Conservation (phyloP, 2,329 filamentous ascomycete genomes). For the Penicillium aurantiogriseum region DNA sequence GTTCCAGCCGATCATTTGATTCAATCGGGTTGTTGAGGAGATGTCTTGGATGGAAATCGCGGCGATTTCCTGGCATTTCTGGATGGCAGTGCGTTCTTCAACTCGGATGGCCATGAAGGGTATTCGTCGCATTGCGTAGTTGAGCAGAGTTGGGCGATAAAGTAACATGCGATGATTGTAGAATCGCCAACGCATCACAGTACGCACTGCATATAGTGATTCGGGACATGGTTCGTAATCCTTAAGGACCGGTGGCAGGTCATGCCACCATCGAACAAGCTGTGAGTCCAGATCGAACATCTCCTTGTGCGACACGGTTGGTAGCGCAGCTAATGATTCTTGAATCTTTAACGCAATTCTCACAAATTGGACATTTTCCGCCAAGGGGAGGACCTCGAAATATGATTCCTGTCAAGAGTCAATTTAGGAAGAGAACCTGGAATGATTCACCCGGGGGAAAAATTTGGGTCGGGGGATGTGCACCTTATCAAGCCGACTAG, state of each 20-base stretch:
- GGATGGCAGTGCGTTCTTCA: slow-evolving; percentile 64
- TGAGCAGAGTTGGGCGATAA: slow-evolving; percentile 67
- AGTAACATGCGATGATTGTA: slow-evolving; percentile 73
- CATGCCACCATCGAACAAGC: slow-evolving; percentile 67
- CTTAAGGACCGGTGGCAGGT: slow-evolving; percentile 63
- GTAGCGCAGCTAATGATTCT: slow-evolving; percentile 66
- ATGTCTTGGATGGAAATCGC: slow-evolving; percentile 70
- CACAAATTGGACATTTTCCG: slow-evolving; percentile 73
- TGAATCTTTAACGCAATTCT: slow-evolving; percentile 73
- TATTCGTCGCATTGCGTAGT: slow-evolving; percentile 54
- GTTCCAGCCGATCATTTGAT: slow-evolving; percentile 74
- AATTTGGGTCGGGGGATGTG: not conserved
- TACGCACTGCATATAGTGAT: slow-evolving; percentile 64
- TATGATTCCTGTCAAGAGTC: slow-evolving; percentile 47
- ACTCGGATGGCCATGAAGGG: slow-evolving; percentile 49
- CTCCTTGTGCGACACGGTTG: slow-evolving; percentile 61
- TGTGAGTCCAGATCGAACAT: slow-evolving; percentile 63
- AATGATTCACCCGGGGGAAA: not conserved
- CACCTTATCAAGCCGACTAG: slow-evolving; percentile 47
- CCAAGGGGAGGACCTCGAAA: slow-evolving; percentile 63
- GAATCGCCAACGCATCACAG: slow-evolving; percentile 77
- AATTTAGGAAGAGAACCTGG: slow-evolving; percentile 18
- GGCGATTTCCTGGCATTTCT: slow-evolving; percentile 67
- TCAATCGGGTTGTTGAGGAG: slow-evolving; percentile 63
- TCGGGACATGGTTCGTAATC: slow-evolving; percentile 65